A percentile compares a stretch with the other conserved stretches of the same genome.
Evolutionary conservation across 164 flowering plant species (phyloP).

Genomic region (Stephania japonica): DNA sequence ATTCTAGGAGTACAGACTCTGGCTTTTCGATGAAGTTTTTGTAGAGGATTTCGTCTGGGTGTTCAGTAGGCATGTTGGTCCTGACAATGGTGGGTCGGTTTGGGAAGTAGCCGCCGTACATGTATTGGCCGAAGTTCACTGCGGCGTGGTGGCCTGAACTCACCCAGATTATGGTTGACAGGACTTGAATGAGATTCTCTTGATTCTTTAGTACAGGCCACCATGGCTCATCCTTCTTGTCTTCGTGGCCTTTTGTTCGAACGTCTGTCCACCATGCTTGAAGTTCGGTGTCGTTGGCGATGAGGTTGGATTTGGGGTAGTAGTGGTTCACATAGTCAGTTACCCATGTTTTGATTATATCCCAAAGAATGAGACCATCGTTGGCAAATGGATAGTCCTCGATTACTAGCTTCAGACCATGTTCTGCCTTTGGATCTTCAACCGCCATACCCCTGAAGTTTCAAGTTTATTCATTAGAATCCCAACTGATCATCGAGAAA

Average conservation of each 20-base stretch:
- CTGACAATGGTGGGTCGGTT: constrained; percentile 64
- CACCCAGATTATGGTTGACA: constrained; percentile 68
- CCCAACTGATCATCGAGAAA: neutral
- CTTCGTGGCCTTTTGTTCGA: constrained; percentile 58
- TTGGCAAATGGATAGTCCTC: constrained; percentile 85
- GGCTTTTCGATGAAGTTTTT: constrained; percentile 23
- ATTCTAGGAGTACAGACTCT: constrained; percentile 16
- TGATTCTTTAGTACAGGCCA: constrained; percentile 59
- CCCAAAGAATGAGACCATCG: constrained; percentile 54
- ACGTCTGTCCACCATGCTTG: constrained; percentile 85
- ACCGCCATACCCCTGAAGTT: constrained; percentile 68
- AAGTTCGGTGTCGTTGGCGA: constrained; percentile 55
- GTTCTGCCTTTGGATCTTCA: constrained; percentile 40
- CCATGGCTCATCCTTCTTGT: constrained; percentile 75
- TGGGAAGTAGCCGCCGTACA: constrained; percentile 63
- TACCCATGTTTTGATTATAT: constrained; percentile 82
- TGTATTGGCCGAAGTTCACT: constrained; percentile 72
- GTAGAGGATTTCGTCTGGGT: constrained; percentile 22
- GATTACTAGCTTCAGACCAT: constrained; percentile 58
- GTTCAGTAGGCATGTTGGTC: constrained; percentile 50
- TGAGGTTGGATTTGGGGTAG: constrained; percentile 39
- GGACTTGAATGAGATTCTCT: constrained; percentile 34
- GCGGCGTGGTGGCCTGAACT: constrained; percentile 74
- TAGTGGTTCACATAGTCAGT: constrained; percentile 59
- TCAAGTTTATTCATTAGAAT: neutral